Evolutionary conservation across 768 basidiomycete genomes (phyloP), one percentile per base, ranked within the genome.

Genomic region (Boletus pseudopeckii): DNA sequence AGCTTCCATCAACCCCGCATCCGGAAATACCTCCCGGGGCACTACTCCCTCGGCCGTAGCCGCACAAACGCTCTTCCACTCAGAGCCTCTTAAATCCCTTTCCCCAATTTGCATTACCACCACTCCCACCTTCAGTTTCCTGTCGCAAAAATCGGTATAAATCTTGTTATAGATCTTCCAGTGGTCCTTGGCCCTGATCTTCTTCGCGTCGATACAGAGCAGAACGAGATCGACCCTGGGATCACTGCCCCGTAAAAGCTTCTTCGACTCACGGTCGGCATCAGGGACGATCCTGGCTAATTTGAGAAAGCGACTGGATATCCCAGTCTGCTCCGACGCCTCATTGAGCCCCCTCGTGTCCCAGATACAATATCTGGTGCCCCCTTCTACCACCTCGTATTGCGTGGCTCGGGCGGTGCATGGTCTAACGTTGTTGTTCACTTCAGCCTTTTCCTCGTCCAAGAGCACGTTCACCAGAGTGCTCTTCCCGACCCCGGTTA

Each of bases 261-360:
- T 45, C 50, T 45, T 65, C 47, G 63, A 38, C 41, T 65, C 54
- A 2, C 43, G 40, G 1, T 63, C 64, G 9, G 66, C 63, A 36
- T 52, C 53, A 11, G 57, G 57, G 17, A 30, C 2, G 15, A 56
- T 34, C 36, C 61, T 7, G 22, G 26, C 1, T 13, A 42, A 1
- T 15, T 14, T 58, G 56, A 52, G 51, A 3, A 52, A 0, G 24
- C 63, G 58, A 24, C 13, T 39, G 24, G n/a, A 2, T 2, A 48
- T 1, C 10, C 20, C 26, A 14, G 4, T 36, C 44, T 28, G 32
- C 20, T 58, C 58, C 18, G 33, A 51, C 7, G 49, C 66, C 39
- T 66, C 66, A 24, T 60, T 60, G 46, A 66, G 48, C 8, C 65
- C 65, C 39, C 63, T 65, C 28, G 65, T 66, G 42, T 66, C 65